Conservation (phyloP, 306 rosid species). For the Argentina anserina region DNA sequence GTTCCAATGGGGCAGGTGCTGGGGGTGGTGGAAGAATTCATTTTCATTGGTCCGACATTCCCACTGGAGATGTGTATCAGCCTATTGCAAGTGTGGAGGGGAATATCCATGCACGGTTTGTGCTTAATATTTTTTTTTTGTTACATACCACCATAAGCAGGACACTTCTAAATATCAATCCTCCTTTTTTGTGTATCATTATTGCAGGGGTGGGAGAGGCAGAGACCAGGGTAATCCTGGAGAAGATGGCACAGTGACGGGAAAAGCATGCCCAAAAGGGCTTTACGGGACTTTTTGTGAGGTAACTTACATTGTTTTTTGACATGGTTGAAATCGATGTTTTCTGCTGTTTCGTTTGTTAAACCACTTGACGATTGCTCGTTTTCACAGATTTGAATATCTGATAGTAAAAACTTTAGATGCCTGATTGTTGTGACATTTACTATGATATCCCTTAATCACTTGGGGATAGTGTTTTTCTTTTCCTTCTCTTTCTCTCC, state of each 20-base stretch:
- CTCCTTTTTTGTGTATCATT: conserved; percentile 10
- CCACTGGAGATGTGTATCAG: conserved; percentile 93
- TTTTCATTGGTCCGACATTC: conserved; percentile 92
- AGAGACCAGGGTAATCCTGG: conserved; percentile 59
- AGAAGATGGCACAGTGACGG: conserved; percentile 79
- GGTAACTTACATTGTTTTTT: conserved; percentile 36
- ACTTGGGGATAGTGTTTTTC: background rate
- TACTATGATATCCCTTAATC: background rate
- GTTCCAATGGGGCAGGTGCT: conserved; percentile 67
- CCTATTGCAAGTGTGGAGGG: conserved; percentile 88
- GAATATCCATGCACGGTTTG: conserved; percentile 61
- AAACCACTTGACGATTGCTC: background rate
- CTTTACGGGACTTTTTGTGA: conserved; percentile 85
- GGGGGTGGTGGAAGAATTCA: conserved; percentile 99
- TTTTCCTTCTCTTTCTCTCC: background rate
- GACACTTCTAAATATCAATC: background rate
- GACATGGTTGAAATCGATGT: conserved; percentile 11
- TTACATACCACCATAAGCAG: background rate
- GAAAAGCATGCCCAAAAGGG: conserved; percentile 82
- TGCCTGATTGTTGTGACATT: background rate
- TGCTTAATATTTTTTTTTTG: conserved; percentile 18
- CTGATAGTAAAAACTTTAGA: no score
- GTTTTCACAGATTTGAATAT: no score
- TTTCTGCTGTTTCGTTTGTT: background rate
- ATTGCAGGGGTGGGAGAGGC: conserved; percentile 80